Evolutionary conservation across 768 basidiomycete species (phyloP), one percentile per base, ranked within the genome.

Genomic region (Exidia glandulosa): DNA sequence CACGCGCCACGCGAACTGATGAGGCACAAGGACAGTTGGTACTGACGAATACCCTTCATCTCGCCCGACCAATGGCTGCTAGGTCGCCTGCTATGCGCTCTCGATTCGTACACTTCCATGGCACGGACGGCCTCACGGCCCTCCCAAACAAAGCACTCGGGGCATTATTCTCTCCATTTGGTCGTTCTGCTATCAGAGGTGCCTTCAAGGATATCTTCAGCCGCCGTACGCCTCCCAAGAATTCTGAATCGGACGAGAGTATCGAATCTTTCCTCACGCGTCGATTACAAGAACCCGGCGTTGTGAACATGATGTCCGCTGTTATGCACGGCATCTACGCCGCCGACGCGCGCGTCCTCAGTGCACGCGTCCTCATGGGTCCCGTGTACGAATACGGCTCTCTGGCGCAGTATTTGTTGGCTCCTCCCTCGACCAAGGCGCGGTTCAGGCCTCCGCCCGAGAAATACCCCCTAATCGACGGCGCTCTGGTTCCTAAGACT

Each of bases 281-380:
- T 13, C 77, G 90, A 27, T 88, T 96, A 60, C 90, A 91, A 0
- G 69, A 76, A 5, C 71, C 76, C 2, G 81, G 94, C 65, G 91
- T 94, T 1, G 79, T 83, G 16, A 78, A 80, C 2, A 78, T 97
- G 59, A 84, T 88, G 45, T 90, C 79, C 33, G 87, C 94, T 0
- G 74, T 96, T 60, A 82, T 93, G 1, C 94, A 96, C 66, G 95
- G 95, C 0, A 88, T 98, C 59, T 97, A 97, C 68, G 93, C 92
- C 1, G 83, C 91, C 0, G 92, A 95, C 66, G 81, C 93, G 2
- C 74, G 88, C 2, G 66, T 74, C 41, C 72, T 98, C 19, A 90
- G 89, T 61, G 76, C 92, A 2, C 81, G 86, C 2, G 79, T 91
- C 2, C 82, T 90, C 1, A 91, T 96, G 78, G 54, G 90, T 88